Percentiles rank a stretch among this genome's conserved stretches.
Conservation (phyloP, 2,329 filamentous ascomycete species). For the Neonectria faginata region DNA sequence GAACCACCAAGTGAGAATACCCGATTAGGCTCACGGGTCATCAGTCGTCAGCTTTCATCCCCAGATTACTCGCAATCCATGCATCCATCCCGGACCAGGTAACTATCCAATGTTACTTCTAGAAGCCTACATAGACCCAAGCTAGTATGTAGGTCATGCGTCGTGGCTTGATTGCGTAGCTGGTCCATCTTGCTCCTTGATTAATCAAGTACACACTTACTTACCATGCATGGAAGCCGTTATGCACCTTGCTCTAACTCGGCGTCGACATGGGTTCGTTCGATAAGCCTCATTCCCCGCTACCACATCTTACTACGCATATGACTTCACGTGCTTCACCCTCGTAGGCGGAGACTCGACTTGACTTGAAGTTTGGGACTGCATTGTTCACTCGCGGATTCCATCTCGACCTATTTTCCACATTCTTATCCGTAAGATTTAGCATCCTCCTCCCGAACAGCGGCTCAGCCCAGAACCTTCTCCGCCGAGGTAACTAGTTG, state of each 20-base stretch:
- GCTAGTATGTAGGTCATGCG: not conserved
- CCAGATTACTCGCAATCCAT: not conserved
- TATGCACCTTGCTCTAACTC: not conserved
- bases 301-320: too few species aligned
- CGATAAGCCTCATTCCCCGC: not conserved
- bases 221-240: not conserved
- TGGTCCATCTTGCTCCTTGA: not conserved
- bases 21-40: not conserved
- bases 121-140: not conserved
- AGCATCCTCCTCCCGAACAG: not conserved
- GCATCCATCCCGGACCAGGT: not conserved
- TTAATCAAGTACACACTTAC: not conserved
- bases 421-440: not conserved
- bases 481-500: constrained; percentile 62
- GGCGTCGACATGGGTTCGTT: not conserved
- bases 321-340: not conserved
- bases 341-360: not conserved
- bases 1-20: not conserved
- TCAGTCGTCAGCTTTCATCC: not conserved
- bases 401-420: not conserved
- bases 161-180: too few species aligned
- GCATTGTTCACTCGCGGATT: not conserved
- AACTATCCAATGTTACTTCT: not conserved
- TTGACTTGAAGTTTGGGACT: not conserved
- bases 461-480: constrained; percentile 56